phyloP scores from a whole-genome alignment of 139 green algal genomes.

The Chlamydomonas schloesseri region DNA sequence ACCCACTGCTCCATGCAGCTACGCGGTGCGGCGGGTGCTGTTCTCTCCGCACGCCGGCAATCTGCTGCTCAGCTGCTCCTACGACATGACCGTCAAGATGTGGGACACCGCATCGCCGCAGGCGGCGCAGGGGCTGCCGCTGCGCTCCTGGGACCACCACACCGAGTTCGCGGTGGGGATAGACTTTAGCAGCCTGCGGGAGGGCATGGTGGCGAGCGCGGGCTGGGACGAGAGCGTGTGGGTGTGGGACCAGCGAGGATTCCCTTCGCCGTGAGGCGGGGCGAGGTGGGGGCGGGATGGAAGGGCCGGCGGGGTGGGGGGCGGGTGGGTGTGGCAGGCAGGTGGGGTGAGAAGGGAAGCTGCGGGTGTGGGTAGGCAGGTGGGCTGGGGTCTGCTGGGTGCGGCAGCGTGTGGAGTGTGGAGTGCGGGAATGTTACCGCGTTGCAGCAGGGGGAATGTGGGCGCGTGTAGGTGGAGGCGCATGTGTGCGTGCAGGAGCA shows the following conservation, averaged over 20 bases:
- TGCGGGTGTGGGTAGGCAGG: no score
- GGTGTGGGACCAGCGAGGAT: conserved; percentile 72
- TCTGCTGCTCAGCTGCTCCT: conserved; percentile 89
- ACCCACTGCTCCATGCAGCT: conserved; percentile 61
- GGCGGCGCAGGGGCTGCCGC: conserved; percentile 31
- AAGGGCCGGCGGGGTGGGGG: no score
- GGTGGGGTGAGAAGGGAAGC: no score
- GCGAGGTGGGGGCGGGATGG: no score
- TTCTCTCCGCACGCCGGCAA: conserved; percentile 90
- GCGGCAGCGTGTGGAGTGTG: no score
- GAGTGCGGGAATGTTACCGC: no score
- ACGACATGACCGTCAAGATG: conserved; percentile 97
- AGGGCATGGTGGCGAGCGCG: conserved; percentile 87
- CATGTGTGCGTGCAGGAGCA: no score
- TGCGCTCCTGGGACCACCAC: conserved; percentile 86
- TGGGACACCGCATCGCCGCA: conserved; percentile 85
- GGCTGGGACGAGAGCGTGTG: conserved; percentile 88
- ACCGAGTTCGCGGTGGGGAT: conserved; percentile 93
- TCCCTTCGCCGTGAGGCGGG: conserved; percentile 15
- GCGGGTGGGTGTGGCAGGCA: no score
- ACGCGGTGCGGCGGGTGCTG: conserved; percentile 89
- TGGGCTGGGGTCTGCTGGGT: no score
- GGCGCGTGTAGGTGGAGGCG: no score
- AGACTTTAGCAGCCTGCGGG: conserved; percentile 86
- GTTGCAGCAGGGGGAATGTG: no score